Base-by-base conservation (phyloP, 164 flowering plant species). In the Dillenia suffruticosa region DNA sequence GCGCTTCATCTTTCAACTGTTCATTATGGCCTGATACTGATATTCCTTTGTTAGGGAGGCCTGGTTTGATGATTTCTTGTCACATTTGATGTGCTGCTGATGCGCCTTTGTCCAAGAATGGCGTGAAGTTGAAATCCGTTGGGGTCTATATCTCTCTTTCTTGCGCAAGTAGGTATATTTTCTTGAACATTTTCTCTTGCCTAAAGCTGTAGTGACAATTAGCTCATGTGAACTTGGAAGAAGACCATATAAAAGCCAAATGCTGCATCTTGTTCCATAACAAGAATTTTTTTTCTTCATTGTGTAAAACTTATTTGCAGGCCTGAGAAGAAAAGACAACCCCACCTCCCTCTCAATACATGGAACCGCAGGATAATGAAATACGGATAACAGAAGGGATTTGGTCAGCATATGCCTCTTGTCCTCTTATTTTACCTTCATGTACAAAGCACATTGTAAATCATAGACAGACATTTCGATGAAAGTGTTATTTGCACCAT, bases 81-180 rank as follows among this genome's bases (percentile, higher is more conserved):
- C 97, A 24, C 99, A 94, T 78, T 69, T 94, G 57, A 75, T 91
- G 88, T 94, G 97, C 63, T 94, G 99, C 74, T 94, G 97, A 75
- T 94, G 97, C 70, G 96, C 99, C 17, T 87, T 91, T 46, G 96
- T 91, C 57, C 99, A 93, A 87, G 98, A 93, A 82, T 83, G 90
- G 97, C 86, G 98, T 58, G 98, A 93, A 79, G 89, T 94, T 56
- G 95, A 94, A 77, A 84, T 84, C n/a, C 92, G 97, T 54, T 1
- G 95, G 97, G 19, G 67, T 70, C 54, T 53, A 26, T 9, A 50
- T 56, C 19, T 12, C 3, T 26, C 40, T 26, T 26, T 26, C 2
- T 26, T 26, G 12, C 45, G 51, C 66, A 8, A 16, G 22, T 19
- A 19, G 22, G 22, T 19, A 19, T 19, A 19, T 19, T 19, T 19